Percentiles rank a stretch among this genome's conserved stretches.
Evolutionary conservation across 257 asterid genomes (phyloP).

Genomic region (Prunella vulgaris): DNA sequence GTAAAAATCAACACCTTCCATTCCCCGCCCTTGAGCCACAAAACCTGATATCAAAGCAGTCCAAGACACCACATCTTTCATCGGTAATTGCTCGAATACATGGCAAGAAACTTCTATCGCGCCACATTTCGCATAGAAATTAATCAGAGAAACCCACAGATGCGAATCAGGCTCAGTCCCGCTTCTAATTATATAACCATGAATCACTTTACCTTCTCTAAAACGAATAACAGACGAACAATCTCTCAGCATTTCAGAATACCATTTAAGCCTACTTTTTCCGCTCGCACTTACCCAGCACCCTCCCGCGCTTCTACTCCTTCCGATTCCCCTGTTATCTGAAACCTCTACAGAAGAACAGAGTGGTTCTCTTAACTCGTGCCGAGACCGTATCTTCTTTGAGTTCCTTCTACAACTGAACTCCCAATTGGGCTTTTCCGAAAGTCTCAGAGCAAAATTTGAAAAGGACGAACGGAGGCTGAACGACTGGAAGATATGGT

Average conservation of each 20-base stretch:
- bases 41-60: slow-evolving; percentile 76
- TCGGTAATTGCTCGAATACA: slow-evolving; percentile 52
- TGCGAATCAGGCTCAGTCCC: slow-evolving; percentile 57
- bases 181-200: slow-evolving; percentile 49
- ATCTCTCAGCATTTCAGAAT: slow-evolving; percentile 48
- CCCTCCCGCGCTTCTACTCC: slow-evolving; percentile 17
- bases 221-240: slow-evolving; percentile 38
- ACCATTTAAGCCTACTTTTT: slow-evolving; percentile 41
- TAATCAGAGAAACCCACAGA: slow-evolving; percentile 67
- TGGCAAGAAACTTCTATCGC: slow-evolving; percentile 31
- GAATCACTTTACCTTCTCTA: slow-evolving; percentile 58
- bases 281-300: slow-evolving; percentile 13
- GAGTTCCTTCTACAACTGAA: neutral
- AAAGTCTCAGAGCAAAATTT: slow-evolving; percentile 27
- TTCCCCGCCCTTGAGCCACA: slow-evolving; percentile 60
- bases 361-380: slow-evolving; percentile 8
- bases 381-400: slow-evolving; percentile 19
- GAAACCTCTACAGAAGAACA: slow-evolving; percentile 25
- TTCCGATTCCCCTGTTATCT: slow-evolving; percentile 19
- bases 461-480: slow-evolving; percentile 22
- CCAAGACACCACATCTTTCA: slow-evolving; percentile 71
- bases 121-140: slow-evolving; percentile 68
- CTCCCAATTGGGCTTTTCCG: slow-evolving; percentile 16
- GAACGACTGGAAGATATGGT: slow-evolving; percentile 16
- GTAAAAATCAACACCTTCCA: slow-evolving; percentile 50